Evolutionary conservation across 2,329 filamentous ascomycete genomes (phyloP).

Genomic region (Cryphonectria nitschkei): DNA sequence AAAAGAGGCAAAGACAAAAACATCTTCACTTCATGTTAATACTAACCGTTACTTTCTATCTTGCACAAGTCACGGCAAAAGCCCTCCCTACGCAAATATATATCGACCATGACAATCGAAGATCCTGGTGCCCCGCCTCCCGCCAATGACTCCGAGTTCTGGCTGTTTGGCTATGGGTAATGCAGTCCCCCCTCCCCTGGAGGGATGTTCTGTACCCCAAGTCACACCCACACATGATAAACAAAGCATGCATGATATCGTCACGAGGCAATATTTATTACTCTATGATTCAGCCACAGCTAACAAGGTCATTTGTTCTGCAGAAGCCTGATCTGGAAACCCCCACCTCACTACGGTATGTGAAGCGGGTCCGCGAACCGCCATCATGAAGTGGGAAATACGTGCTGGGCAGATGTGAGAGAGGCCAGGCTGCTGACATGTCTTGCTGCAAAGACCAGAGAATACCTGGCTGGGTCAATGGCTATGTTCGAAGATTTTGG

Average conservation of each 20-base stretch:
- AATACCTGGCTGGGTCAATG: constrained; percentile 86
- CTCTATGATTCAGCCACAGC: constrained; percentile 2
- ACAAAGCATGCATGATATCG: not conserved
- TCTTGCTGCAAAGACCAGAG: constrained; percentile 66
- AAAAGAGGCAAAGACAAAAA: no score
- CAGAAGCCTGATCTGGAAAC: constrained; percentile 97
- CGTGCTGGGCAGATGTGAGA: not conserved
- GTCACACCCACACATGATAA: not conserved
- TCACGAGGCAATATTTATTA: not conserved
- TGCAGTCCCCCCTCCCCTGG: constrained; percentile 20
- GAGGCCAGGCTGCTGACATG: not conserved
- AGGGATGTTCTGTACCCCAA: not conserved
- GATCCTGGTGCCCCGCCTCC: constrained; percentile 33
- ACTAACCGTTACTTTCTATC: not conserved
- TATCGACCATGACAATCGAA: constrained; percentile 43
- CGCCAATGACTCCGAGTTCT: constrained; percentile 68
- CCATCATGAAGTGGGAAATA: not conserved
- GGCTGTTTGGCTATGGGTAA: constrained; percentile 96
- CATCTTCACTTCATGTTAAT: not conserved
- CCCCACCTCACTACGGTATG: constrained; percentile 90
- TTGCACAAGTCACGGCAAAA: not conserved
- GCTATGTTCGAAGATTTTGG: constrained; percentile 96
- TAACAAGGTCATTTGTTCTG: constrained; percentile 1
- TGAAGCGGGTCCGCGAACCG: constrained; percentile 21
- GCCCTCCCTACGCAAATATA: not conserved